phyloP scores from a whole-genome alignment of 2,329 filamentous ascomycete species.

The Raffaelea ambrosiae region DNA sequence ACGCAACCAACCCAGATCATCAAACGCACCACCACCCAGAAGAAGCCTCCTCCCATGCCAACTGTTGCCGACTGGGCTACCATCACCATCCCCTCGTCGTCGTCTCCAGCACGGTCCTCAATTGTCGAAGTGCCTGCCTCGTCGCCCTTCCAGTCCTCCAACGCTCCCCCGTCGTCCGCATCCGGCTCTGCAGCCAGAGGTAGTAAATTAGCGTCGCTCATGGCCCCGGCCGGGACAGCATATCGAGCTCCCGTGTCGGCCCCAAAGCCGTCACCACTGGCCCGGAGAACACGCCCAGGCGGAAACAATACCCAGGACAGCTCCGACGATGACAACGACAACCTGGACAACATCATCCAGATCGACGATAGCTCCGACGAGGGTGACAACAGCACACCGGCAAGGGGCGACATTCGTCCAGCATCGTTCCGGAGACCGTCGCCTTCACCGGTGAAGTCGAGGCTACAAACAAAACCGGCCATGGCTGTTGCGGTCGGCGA shows the following conservation, averaged over 20 bases:
- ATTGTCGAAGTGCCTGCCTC: slow-evolving; percentile 79
- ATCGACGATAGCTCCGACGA: slow-evolving; percentile 47
- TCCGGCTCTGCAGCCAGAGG: slow-evolving; percentile 16
- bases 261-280: background rate
- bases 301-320: background rate
- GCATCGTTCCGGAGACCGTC: slow-evolving; percentile 40
- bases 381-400: slow-evolving; percentile 33
- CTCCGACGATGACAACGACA: slow-evolving; percentile 9
- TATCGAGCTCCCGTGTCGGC: slow-evolving; percentile 45
- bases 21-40: slow-evolving; percentile 26
- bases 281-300: no score
- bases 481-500: background rate
- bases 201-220: slow-evolving; percentile 45
- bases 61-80: slow-evolving; percentile 7
- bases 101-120: slow-evolving; percentile 25
- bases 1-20: slow-evolving; percentile 42
- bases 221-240: slow-evolving; percentile 68
- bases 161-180: slow-evolving; percentile 6
- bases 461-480: background rate
- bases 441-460: background rate
- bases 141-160: slow-evolving; percentile 54
- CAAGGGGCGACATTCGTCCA: slow-evolving; percentile 54
- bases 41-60: slow-evolving; percentile 10
- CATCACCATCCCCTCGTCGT: slow-evolving; percentile 27
- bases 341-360: slow-evolving; percentile 29